phyloP scores from a whole-genome alignment of 2,329 filamentous ascomycete species.

The Xylariales sp. region DNA sequence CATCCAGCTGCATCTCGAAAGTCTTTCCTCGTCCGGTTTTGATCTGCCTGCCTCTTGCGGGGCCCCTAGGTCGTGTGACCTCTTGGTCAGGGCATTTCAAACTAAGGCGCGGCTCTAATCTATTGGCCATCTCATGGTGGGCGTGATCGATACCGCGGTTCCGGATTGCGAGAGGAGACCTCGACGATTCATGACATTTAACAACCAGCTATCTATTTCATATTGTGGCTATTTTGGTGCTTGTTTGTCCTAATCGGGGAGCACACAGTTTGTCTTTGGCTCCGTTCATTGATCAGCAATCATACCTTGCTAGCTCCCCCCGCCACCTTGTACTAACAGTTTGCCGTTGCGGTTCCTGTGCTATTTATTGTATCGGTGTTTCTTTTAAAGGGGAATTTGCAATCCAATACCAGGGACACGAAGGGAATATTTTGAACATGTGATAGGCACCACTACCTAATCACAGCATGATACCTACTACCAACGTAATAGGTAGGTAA shows the following conservation, averaged over 20 bases:
- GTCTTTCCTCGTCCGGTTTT: slow-evolving; percentile 37
- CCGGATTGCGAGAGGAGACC: not conserved
- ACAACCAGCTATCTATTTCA: slow-evolving; percentile 1
- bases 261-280: not conserved
- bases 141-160: slow-evolving; percentile 9
- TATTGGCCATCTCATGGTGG: slow-evolving; percentile 36
- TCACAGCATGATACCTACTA: not conserved
- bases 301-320: slow-evolving; percentile 1
- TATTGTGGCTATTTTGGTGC: not conserved
- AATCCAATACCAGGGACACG: not conserved
- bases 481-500: not conserved
- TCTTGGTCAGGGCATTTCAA: slow-evolving; percentile 38
- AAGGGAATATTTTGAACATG: not conserved
- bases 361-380: too few relatives aligned
- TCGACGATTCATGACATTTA: not conserved
- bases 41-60: slow-evolving; percentile 43
- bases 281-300: not conserved
- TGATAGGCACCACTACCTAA: not conserved
- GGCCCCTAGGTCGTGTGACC: slow-evolving; percentile 47
- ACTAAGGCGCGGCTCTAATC: slow-evolving; percentile 36
- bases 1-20: slow-evolving; percentile 34
- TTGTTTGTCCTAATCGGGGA: slow-evolving; percentile 1
- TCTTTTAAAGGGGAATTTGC: too few relatives aligned
- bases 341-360: not conserved
- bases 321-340: not conserved